Conservation (phyloP, 192 early-diverging fungal genomes). For the Coemansia sp. region DNA sequence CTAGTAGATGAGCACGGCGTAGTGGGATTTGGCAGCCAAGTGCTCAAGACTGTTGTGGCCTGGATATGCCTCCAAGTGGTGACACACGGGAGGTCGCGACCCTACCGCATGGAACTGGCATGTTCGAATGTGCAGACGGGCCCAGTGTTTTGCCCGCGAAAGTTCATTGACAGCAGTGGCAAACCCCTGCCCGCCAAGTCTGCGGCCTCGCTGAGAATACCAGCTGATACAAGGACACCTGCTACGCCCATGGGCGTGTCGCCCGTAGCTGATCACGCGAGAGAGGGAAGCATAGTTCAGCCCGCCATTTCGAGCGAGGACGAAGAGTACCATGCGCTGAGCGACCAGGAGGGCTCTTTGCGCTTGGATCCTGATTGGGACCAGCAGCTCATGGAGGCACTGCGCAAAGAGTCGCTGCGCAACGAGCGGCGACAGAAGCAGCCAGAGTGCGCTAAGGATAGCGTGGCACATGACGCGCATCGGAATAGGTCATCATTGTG, state of each 20-base stretch:
- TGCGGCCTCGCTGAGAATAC: not conserved
- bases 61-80: slow-evolving; percentile 84
- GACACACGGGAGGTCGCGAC: slow-evolving; percentile 59
- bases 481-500: slow-evolving; percentile 21
- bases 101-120: slow-evolving; percentile 49
- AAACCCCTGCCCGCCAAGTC: slow-evolving; percentile 15
- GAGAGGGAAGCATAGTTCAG: not conserved
- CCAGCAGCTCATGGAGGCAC: slow-evolving; percentile 36
- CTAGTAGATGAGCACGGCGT: slow-evolving; percentile 59
- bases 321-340: slow-evolving; percentile 24
- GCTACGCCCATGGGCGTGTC: not conserved
- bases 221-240: not conserved
- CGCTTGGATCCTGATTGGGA: slow-evolving; percentile 36
- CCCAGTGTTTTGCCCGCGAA: slow-evolving; percentile 35
- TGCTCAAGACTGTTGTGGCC: slow-evolving; percentile 81
- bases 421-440: slow-evolving; percentile 4
- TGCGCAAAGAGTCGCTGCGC: slow-evolving; percentile 18
- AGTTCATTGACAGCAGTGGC: slow-evolving; percentile 38
- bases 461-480: not conserved
- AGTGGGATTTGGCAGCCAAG: slow-evolving; percentile 65
- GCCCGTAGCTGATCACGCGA: not conserved
- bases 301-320: not conserved
- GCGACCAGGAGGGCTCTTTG: slow-evolving; percentile 43
- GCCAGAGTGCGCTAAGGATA: not conserved
- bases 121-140: slow-evolving; percentile 30